Percentiles rank a stretch among this genome's conserved stretches.
Conservation (phyloP, 805 yeast species). For the Yamadazyma akitaensis region DNA sequence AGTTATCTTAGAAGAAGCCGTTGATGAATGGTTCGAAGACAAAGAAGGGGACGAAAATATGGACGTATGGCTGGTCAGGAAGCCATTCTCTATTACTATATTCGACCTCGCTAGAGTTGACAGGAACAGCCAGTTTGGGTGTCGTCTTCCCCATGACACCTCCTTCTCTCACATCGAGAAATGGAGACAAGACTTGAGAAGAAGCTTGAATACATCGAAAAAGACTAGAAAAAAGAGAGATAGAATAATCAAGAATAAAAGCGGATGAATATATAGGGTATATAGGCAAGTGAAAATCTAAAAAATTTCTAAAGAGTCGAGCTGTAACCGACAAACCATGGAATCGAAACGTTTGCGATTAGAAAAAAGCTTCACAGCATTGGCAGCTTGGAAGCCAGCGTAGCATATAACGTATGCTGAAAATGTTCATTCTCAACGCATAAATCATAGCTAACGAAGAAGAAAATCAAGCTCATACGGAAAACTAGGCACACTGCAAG, state of each 20-base stretch:
- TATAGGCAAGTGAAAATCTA: neutral
- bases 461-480: too few relatives aligned
- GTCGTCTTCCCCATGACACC: neutral
- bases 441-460: too few relatives aligned
- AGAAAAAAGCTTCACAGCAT: too few relatives aligned
- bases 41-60: neutral
- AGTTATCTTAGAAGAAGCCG: neutral
- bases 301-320: too few relatives aligned
- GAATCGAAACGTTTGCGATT: too few relatives aligned
- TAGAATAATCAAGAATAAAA: neutral
- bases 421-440: too few relatives aligned
- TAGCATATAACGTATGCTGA: too few relatives aligned
- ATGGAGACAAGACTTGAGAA: constrained; percentile 2
- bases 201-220: neutral
- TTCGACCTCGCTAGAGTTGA: neutral
- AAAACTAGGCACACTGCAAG: too few relatives aligned
- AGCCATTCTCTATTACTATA: neutral
- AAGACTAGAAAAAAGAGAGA: constrained; percentile 1
- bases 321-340: too few relatives aligned
- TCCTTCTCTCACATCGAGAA: neutral
- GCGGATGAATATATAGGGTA: neutral
- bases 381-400: too few relatives aligned
- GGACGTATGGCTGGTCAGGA: neutral
- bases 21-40: neutral
- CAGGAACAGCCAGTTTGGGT: neutral